Conservation (phyloP, 2,329 filamentous ascomycete species). For the Tolypocladium sp. region DNA sequence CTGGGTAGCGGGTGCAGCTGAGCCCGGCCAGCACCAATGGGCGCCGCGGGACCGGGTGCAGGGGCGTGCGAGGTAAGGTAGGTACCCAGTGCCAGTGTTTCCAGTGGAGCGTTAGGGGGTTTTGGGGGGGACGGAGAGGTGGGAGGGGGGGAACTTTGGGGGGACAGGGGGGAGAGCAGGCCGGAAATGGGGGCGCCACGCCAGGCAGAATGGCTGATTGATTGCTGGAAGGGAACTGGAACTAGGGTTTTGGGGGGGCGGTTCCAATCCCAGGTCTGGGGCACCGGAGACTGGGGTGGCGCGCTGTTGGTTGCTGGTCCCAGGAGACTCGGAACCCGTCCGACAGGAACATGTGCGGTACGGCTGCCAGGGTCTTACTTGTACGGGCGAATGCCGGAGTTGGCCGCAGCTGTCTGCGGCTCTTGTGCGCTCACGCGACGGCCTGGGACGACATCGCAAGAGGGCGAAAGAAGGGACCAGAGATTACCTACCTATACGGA, state of each 20-base stretch:
- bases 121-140: neutral
- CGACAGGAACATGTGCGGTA: neutral
- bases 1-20: constrained; percentile 5
- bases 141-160: neutral
- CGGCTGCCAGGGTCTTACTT: neutral
- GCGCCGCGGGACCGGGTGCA: neutral
- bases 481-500: too few species aligned
- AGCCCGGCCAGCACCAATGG: neutral
- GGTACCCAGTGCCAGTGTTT: neutral
- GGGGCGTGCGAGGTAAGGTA: neutral
- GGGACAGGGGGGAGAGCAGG: neutral
- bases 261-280: neutral
- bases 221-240: neutral
- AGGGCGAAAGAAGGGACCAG: too few species aligned
- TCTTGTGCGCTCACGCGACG: neutral
- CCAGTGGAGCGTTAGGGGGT: neutral
- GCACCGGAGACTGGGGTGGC: neutral
- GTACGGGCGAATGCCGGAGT: neutral
- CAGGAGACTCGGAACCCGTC: neutral
- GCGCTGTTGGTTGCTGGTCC: neutral
- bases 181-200: neutral
- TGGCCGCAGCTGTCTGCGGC: neutral
- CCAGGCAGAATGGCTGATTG: neutral
- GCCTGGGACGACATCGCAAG: too few species aligned
- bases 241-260: neutral